Base-by-base conservation (phyloP, 73 alveolate genomes). In the Diophrys appendiculata region DNA sequence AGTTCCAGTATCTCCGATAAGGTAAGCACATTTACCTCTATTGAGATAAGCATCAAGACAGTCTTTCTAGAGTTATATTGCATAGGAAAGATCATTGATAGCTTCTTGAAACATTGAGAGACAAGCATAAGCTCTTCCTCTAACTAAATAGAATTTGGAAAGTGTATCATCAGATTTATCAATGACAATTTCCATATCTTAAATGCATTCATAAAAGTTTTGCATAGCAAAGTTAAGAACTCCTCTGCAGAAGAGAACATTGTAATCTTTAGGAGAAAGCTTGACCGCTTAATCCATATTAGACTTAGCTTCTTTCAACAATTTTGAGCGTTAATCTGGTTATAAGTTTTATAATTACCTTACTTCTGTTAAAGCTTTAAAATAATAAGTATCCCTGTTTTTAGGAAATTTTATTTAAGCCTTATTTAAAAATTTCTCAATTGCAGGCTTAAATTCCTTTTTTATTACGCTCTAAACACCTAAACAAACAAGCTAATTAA, bases 11-110 rank as follows among this genome's bases (percentile, higher is more conserved):
- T 88, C 95, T 1, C 91, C 95, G 1, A 83, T 54, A 22, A 88
- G 76, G 69, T 83, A 88, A 27, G 95, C 95, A 71, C 92, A 83
- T 35, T 87, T 82, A 30, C 95, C 95, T 84, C 95, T 68, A 68
- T 74, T 83, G 23, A 76, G 69, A 73, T 88, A 88, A 28, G 90
- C 95, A 73, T 88, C 90, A 0, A 83, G 64, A 5, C 89, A 76
- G 29, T 78, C 91, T 60, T 88, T 83, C 53, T 88, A 78, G 26
- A 88, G 73, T 25, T 86, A 75, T 1, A 88, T 69, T 25, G 95
- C 95, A 22, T 78, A 72, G 14, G 90, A 52, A 24, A 88, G 80
- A 56, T 88, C 95, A 18, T 80, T 83, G 28, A 88, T 72, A 0
- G 95, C 95, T 54, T 88, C 95, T 34, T 73, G 64, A 43, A 77